Percentiles rank a stretch among this genome's conserved stretches.
These are phyloP conservation scores for Cubamyces lactineus DNA, from an alignment of 768 basidiomycete species.

Conservation along the genomic window DNA sequence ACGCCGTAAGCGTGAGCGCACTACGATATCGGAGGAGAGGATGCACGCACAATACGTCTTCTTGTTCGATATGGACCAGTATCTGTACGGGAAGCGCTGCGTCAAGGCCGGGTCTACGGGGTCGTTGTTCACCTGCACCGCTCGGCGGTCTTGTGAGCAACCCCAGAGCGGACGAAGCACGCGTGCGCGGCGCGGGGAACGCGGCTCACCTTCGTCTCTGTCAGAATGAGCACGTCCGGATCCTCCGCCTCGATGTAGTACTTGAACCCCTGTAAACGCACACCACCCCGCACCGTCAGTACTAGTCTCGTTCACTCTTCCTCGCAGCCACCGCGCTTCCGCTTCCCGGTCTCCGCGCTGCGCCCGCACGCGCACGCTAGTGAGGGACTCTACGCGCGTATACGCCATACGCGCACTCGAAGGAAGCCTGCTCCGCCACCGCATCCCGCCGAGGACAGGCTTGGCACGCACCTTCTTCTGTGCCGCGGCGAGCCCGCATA, in stretches of 20 bases:
- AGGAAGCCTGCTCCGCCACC: neutral
- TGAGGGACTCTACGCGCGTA: neutral
- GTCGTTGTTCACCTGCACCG: conserved; percentile 65
- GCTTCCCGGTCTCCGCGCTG: neutral
- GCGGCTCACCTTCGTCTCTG: conserved; percentile 75
- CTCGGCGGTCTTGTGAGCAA: neutral
- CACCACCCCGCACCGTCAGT: neutral
- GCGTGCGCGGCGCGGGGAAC: neutral
- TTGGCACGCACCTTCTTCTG: conserved; percentile 67
- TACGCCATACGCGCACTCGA: neutral
- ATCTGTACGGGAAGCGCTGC: conserved; percentile 65
- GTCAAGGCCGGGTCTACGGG: conserved; percentile 63
- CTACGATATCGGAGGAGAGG: neutral
- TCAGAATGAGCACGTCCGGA: conserved; percentile 80
- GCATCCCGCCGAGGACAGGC: neutral
- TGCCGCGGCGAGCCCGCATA: conserved; percentile 74
- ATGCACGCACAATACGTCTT: conserved; percentile 73
- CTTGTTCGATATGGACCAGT: conserved; percentile 78
- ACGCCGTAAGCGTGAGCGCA: neutral
- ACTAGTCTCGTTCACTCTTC: neutral
- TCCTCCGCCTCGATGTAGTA: conserved; percentile 84
- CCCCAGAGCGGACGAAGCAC: neutral
- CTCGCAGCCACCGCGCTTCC: neutral
- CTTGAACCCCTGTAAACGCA: conserved; percentile 65
- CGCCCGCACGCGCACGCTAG: neutral